phyloP scores from a whole-genome alignment of 2,329 filamentous ascomycete species.

The Orbilia javanica region DNA sequence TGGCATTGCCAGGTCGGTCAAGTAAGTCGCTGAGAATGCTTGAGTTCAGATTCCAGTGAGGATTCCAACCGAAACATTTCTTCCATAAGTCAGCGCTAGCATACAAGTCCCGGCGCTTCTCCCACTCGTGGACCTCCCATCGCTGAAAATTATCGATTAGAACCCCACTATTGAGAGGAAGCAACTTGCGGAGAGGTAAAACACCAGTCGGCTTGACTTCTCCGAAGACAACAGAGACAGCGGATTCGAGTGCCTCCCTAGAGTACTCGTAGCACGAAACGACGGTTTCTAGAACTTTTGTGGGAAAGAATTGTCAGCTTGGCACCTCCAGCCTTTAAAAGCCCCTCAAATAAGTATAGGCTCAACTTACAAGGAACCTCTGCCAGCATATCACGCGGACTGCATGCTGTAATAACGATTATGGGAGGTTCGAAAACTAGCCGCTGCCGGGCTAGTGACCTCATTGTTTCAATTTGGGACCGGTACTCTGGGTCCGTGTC shows the following conservation, averaged over 20 bases:
- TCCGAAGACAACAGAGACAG: constrained; percentile 70
- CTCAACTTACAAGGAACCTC: constrained; percentile 63
- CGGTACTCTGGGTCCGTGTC: constrained; percentile 65
- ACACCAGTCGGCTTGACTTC: constrained; percentile 63
- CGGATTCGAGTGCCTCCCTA: constrained; percentile 67
- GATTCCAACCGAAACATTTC: constrained; percentile 62
- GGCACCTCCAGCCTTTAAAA: constrained; percentile 64
- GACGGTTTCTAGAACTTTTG: constrained; percentile 59
- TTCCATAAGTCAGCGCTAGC: constrained; percentile 62
- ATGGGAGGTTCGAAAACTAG: constrained; percentile 59
- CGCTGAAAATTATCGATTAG: constrained; percentile 40
- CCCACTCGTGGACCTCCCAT: constrained; percentile 63
- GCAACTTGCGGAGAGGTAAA: constrained; percentile 53
- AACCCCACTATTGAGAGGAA: constrained; percentile 57
- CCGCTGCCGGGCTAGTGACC: constrained; percentile 63
- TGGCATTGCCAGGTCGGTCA: constrained; percentile 62
- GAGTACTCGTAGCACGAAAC: constrained; percentile 68
- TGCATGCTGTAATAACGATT: constrained; percentile 63
- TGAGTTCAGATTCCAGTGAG: constrained; percentile 62
- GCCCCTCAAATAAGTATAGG: constrained; percentile 63
- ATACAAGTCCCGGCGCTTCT: constrained; percentile 62
- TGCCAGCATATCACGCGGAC: constrained; percentile 70
- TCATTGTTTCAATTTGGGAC: constrained; percentile 62
- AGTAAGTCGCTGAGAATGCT: constrained; percentile 62
- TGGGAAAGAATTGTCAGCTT: constrained; percentile 61